Conservation (phyloP, 805 yeast genomes). For the Teunomyces tritomae region DNA sequence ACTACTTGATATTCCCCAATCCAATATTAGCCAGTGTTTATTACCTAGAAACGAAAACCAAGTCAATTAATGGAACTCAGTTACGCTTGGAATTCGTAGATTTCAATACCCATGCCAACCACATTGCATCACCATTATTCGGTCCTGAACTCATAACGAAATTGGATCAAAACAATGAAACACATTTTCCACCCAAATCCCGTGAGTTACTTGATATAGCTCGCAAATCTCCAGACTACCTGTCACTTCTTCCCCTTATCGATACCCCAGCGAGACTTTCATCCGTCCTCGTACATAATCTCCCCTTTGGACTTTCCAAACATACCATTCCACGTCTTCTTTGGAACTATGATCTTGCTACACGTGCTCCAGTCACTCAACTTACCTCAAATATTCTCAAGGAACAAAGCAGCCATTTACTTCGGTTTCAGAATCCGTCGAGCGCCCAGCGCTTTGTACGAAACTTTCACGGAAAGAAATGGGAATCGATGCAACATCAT, state of each 20-base stretch:
- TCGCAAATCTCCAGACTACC: neutral
- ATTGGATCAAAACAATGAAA: neutral
- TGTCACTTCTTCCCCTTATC: neutral
- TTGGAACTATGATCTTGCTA: constrained; percentile 51
- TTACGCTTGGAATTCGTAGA: constrained; percentile 46
- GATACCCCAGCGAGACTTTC: constrained; percentile 15
- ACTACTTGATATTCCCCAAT: constrained; percentile 52
- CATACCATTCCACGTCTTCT: constrained; percentile 36
- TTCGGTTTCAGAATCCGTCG: constrained; percentile 42
- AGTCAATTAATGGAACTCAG: constrained; percentile 50
- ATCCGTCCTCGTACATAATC: constrained; percentile 41
- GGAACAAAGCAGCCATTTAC: constrained; percentile 28
- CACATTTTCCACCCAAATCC: neutral
- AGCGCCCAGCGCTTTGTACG: constrained; percentile 53
- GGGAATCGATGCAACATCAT: constrained; percentile 27
- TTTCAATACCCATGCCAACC: constrained; percentile 22
- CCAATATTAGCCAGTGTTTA: constrained; percentile 50
- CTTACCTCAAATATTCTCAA: constrained; percentile 24
- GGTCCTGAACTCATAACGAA: constrained; percentile 7
- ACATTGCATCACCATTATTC: constrained; percentile 31
- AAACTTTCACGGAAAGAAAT: constrained; percentile 50
- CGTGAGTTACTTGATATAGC: neutral
- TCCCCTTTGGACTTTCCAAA: constrained; percentile 45
- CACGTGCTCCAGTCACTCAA: constrained; percentile 15
- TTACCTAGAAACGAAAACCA: constrained; percentile 47